Conservation (phyloP, 164 flowering plant species). For the Protea cynaroides region DNA sequence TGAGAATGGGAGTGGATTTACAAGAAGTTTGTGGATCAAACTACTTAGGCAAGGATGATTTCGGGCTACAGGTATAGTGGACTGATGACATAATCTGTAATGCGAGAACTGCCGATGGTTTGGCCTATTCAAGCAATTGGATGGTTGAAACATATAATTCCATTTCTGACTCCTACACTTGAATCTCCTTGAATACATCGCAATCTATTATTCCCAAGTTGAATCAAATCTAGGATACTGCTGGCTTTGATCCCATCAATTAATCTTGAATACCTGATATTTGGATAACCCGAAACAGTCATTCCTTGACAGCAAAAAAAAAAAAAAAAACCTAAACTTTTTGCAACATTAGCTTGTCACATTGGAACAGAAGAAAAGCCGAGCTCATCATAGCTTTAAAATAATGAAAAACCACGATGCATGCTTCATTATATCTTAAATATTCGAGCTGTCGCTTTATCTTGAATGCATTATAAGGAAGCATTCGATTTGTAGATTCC, state of each 20-base stretch:
- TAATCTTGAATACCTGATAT: constrained; percentile 13
- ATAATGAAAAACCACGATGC: too few relatives aligned
- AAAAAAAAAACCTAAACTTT: background rate
- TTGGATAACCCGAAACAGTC: too few relatives aligned
- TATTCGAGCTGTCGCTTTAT: background rate
- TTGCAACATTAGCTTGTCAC: too few relatives aligned
- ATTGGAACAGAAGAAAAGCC: too few relatives aligned
- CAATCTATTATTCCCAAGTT: constrained; percentile 14
- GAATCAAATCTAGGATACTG: background rate
- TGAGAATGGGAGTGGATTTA: constrained; percentile 15
- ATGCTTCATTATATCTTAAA: too few relatives aligned
- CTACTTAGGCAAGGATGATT: constrained; percentile 6
- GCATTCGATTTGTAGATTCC: too few relatives aligned
- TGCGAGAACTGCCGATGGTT: constrained; percentile 12
- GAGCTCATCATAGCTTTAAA: too few relatives aligned
- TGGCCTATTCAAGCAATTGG: constrained; percentile 27
- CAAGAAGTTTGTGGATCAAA: constrained; percentile 25
- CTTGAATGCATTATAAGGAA: background rate
- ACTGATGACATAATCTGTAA: constrained; percentile 12
- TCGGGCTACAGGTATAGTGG: constrained; percentile 4
- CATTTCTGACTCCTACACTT: constrained; percentile 42
- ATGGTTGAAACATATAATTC: constrained; percentile 30
- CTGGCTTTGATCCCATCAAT: constrained; percentile 1
- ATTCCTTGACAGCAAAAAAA: background rate
- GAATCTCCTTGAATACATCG: constrained; percentile 77